Percentiles rank a stretch among this genome's conserved stretches.
phyloP scores from a whole-genome alignment of 192 early-diverging fungal species.

The Ambispora gerdemannii region DNA sequence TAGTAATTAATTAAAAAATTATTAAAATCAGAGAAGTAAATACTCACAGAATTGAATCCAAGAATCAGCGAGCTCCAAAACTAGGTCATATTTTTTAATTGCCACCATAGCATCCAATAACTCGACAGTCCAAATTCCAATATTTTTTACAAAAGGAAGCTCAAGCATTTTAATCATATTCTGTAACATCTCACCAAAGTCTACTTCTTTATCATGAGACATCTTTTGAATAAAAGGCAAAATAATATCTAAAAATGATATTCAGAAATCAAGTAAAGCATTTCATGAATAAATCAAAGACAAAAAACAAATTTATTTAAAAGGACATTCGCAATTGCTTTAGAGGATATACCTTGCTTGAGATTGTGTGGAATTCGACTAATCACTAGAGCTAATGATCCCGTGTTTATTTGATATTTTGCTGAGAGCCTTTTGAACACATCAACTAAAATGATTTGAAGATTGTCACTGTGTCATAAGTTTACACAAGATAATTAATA shows the following conservation, averaged over 20 bases:
- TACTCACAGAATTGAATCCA: neutral
- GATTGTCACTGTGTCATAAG: neutral
- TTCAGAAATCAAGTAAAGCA: neutral
- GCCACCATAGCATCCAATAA: conserved; percentile 11
- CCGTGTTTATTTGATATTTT: neutral
- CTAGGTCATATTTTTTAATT: neutral
- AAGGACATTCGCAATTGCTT: neutral
- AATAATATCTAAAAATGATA: neutral
- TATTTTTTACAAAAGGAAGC: conserved; percentile 3
- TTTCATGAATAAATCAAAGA: neutral
- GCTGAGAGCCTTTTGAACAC: conserved; percentile 4
- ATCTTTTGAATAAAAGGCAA: neutral
- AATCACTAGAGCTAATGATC: neutral
- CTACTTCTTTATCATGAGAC: neutral
- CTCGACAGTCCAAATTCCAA: conserved; percentile 6
- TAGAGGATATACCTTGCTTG: too few species aligned
- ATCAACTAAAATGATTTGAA: neutral
- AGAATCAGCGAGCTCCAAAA: neutral
- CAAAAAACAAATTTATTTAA: neutral
- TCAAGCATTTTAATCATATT: conserved; percentile 14
- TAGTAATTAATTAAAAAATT: neutral
- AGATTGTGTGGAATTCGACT: conserved; percentile 1
- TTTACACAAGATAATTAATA: neutral
- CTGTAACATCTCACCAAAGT: neutral
- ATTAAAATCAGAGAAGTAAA: neutral